These are phyloP conservation scores for Epichloe baconii DNA, from an alignment of 2,329 filamentous ascomycete species.

Conservation along the genomic window DNA sequence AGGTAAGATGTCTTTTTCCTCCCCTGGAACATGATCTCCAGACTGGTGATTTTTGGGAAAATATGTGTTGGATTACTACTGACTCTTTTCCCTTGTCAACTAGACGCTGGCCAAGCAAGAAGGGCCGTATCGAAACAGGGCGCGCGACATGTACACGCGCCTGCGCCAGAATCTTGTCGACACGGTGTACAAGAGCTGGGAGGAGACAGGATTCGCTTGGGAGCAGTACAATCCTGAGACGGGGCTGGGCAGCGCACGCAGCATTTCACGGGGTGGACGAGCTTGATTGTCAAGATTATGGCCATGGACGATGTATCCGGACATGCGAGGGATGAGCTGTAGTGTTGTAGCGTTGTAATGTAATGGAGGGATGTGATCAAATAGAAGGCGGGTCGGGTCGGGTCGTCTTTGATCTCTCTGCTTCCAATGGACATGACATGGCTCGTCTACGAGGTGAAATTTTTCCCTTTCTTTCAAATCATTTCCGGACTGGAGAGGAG, in stretches of 20 bases:
- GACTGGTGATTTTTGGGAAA: background rate
- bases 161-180: conserved; percentile 76
- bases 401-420: too few relatives aligned
- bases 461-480: background rate
- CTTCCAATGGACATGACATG: too few relatives aligned
- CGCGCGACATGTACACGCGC: conserved; percentile 59
- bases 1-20: conserved; percentile 37
- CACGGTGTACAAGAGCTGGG: conserved; percentile 80
- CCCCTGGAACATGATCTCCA: too few relatives aligned
- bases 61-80: background rate
- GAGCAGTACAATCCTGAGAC: conserved; percentile 96
- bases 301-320: conserved; percentile 63
- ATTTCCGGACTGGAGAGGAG: too few relatives aligned
- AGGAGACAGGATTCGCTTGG: conserved; percentile 90
- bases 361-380: too few relatives aligned
- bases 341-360: background rate
- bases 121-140: conserved; percentile 56
- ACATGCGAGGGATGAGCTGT: conserved; percentile 35
- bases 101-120: conserved; percentile 49
- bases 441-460: background rate
- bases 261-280: conserved; percentile 99
- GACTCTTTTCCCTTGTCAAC: background rate
- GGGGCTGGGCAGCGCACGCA: conserved; percentile 84
- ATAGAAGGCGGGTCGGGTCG: too few relatives aligned
- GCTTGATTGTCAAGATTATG: conserved; percentile 94